phyloP scores from a whole-genome alignment of 345 rosid species.

The Turnera subulata region DNA sequence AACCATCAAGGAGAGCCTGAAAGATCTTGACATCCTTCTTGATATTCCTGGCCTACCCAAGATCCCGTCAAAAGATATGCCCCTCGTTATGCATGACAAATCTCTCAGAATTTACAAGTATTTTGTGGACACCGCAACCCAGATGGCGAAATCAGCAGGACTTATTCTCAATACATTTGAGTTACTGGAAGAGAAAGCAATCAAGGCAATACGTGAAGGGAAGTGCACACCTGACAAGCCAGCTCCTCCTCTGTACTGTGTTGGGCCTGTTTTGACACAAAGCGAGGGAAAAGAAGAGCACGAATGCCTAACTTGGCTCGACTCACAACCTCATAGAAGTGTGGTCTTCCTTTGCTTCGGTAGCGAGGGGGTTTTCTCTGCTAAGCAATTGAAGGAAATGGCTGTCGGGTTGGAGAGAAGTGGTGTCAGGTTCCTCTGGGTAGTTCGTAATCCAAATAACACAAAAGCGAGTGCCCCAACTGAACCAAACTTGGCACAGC shows the following conservation, averaged over 20 bases:
- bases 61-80: conserved; percentile 14
- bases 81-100: conserved; percentile 15
- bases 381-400: conserved; percentile 34
- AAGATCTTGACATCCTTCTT: conserved; percentile 6
- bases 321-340: conserved; percentile 34
- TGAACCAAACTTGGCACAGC: conserved; percentile 16
- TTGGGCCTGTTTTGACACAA: conserved; percentile 47
- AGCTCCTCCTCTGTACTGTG: conserved; percentile 38
- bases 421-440: conserved; percentile 47
- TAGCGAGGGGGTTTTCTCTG: conserved; percentile 36
- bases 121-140: conserved; percentile 5
- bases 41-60: conserved; percentile 27
- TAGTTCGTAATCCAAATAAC: conserved; percentile 37
- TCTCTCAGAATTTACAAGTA: conserved; percentile 1
- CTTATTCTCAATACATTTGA: conserved; percentile 53
- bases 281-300: neutral
- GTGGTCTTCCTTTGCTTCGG: conserved; percentile 45
- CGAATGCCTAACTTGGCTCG: conserved; percentile 41
- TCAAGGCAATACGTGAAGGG: conserved; percentile 39
- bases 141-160: conserved; percentile 21
- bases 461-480: neutral
- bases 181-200: conserved; percentile 38
- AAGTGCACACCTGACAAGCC: conserved; percentile 22
- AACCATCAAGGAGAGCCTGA: conserved; percentile 7
- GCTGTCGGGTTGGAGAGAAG: conserved; percentile 45